Evolutionary conservation across 1,139 yeast species (phyloP).

Genomic region (Arxiozyma heterogenica): DNA sequence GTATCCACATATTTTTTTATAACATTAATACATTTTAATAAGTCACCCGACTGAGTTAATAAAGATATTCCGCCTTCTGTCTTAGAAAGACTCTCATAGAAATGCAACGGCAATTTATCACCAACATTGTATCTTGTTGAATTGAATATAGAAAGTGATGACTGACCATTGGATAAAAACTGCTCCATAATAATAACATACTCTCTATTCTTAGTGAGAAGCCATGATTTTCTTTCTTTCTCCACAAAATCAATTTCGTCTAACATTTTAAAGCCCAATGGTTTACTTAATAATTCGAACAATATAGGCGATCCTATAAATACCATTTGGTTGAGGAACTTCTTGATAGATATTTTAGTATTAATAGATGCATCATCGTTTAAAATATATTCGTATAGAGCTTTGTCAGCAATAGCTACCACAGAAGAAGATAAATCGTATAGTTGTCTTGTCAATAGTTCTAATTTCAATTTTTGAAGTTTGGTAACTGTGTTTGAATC

Average conservation of each 20-base stretch:
- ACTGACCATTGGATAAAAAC: conserved; percentile 16
- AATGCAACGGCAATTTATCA: conserved; percentile 48
- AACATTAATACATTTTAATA: conserved; percentile 37
- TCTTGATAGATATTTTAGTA: conserved; percentile 18
- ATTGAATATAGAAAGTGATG: background rate
- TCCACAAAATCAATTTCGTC: conserved; percentile 45
- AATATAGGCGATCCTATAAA: conserved; percentile 36
- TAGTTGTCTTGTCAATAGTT: conserved; percentile 54
- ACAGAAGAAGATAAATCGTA: conserved; percentile 58
- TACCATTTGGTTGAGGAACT: conserved; percentile 28
- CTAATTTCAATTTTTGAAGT: conserved; percentile 33
- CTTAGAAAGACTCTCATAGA: conserved; percentile 69
- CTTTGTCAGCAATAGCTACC: conserved; percentile 46
- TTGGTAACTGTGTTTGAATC: conserved; percentile 5
- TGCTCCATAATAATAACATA: conserved; percentile 47
- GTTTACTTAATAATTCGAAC: conserved; percentile 45
- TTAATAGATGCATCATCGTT: conserved; percentile 33
- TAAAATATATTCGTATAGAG: conserved; percentile 38
- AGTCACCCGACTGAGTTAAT: conserved; percentile 40
- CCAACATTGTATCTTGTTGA: conserved; percentile 6
- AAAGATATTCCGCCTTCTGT: conserved; percentile 70
- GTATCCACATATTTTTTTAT: conserved; percentile 31
- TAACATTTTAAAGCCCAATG: conserved; percentile 48
- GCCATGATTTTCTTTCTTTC: conserved; percentile 52
- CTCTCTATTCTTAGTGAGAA: conserved; percentile 40